These are phyloP conservation scores for Amanita fuliginea DNA, from an alignment of 768 basidiomycete species.

Conservation along the genomic window DNA sequence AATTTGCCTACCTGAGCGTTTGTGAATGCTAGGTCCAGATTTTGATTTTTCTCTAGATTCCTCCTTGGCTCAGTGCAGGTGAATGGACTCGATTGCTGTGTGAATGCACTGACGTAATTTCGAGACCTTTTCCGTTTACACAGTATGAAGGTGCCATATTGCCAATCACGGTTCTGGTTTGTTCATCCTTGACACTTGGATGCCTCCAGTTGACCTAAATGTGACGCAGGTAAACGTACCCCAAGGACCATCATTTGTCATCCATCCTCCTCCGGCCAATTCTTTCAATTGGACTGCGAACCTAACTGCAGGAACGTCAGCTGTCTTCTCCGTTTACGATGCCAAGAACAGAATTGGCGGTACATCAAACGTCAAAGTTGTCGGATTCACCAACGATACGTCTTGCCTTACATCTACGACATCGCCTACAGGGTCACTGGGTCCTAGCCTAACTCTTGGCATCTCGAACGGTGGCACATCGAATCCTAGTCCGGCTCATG, in stretches of 20 bases:
- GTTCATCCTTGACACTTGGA: background rate
- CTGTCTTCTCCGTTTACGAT: conserved; percentile 16
- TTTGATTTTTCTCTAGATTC: conserved; percentile 18
- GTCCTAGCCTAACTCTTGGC: no score
- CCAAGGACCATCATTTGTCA: conserved; percentile 13
- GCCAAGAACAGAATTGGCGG: conserved; percentile 15
- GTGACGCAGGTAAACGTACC: conserved; percentile 15
- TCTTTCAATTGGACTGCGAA: conserved; percentile 16
- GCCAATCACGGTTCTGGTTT: conserved; percentile 17
- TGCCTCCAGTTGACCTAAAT: background rate
- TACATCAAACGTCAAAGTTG: conserved; percentile 12
- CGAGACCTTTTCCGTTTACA: conserved; percentile 16
- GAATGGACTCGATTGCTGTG: conserved; percentile 3
- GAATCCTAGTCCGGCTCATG: background rate
- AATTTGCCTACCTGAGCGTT: no score
- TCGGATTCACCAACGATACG: conserved; percentile 12
- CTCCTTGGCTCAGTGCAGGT: conserved; percentile 18
- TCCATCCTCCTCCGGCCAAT: conserved; percentile 12
- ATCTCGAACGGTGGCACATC: no score
- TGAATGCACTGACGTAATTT: background rate
- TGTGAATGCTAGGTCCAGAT: conserved; percentile 10
- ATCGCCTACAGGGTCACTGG: conserved; percentile 2
- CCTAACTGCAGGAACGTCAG: conserved; percentile 15
- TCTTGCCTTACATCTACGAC: conserved; percentile 11
- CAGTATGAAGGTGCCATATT: conserved; percentile 12